Base-by-base conservation (phyloP, 2,329 filamentous ascomycete species). In the Elsinoe fawcettii region DNA sequence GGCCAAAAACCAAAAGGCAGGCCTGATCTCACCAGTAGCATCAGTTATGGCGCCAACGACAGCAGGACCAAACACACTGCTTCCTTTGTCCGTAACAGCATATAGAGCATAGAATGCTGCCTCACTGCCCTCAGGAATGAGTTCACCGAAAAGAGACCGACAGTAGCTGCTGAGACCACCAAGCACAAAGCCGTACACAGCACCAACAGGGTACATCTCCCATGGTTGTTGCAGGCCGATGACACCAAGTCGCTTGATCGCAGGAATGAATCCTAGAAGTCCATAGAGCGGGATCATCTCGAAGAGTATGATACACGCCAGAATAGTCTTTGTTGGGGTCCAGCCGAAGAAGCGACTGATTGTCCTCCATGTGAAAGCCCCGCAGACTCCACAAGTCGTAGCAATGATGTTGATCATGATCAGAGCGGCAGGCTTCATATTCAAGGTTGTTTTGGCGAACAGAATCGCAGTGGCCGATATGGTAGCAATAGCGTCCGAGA, bases 41-140 rank as follows among this genome's bases (percentile, higher is more conserved):
- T 97, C 91, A 11, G 93, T 96, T 62, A 99, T 96, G 11, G 85
- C 83, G 1, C 91, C 93, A 0, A 99, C 93, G 67, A 99, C 92
- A 0, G 90, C 87, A 0, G 93, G 93, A 0, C 93, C 93, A 70
- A 99, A 96, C 1, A 97, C 79, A 67, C 88, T 95, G 20, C 88
- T 93, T 1, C 92, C 91, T 71, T 99, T 99, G 70, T 99, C 93
- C 1, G 93, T 97, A 62, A 97, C 96, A 34, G 93, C 93, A 68
- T 97, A 99, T 1, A 99, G 77, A 0, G 92, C 91, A 69, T 95
- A 99, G 68, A 99, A 99, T 0, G 92, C 91, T 0, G 93, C 91
- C 72, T 99, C 93, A 27, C 87, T 95, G 3, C 93, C 93, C 0
- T 90, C 89, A 1, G 93, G 93, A 57, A 99, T 95, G 58, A 99